A percentile compares a stretch with the other conserved stretches of the same genome.
phyloP scores from a whole-genome alignment of 2,329 filamentous ascomycete species.

The Lecanicillium sp. region DNA sequence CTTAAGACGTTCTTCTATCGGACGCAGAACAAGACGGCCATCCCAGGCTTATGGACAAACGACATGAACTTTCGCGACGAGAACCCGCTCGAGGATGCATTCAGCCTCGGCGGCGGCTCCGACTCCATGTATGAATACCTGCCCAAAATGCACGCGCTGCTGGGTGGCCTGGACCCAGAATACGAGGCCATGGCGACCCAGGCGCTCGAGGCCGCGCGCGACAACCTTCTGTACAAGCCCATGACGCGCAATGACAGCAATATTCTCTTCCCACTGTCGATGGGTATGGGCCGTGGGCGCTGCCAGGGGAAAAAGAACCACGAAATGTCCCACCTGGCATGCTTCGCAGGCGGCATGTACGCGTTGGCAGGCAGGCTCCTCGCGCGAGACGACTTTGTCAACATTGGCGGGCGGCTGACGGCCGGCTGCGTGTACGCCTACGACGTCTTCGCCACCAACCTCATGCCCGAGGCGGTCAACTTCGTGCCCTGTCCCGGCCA shows the following conservation, averaged over 20 bases:
- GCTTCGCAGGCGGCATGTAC: slow-evolving; percentile 65
- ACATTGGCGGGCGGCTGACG: slow-evolving; percentile 38
- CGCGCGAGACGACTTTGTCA: slow-evolving; percentile 35
- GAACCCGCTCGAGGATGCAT: slow-evolving; percentile 29
- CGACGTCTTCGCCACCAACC: slow-evolving; percentile 36
- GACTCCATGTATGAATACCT: slow-evolving; percentile 53
- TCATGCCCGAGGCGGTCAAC: slow-evolving; percentile 45
- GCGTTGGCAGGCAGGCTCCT: slow-evolving; percentile 59
- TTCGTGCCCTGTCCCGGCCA: slow-evolving; percentile 26
- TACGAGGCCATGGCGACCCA: slow-evolving; percentile 59
- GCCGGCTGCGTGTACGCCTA: slow-evolving; percentile 50
- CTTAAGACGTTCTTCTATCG: slow-evolving; percentile 61
- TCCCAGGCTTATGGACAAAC: slow-evolving; percentile 69
- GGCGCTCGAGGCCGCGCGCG: slow-evolving; percentile 53
- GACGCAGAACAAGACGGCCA: slow-evolving; percentile 56
- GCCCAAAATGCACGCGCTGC: slow-evolving; percentile 50
- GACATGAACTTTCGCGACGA: slow-evolving; percentile 53
- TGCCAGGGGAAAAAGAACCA: slow-evolving; percentile 20
- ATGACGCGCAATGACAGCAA: slow-evolving; percentile 52
- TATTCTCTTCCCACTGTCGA: slow-evolving; percentile 49
- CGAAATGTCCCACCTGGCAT: slow-evolving; percentile 53
- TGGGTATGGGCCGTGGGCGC: slow-evolving; percentile 27
- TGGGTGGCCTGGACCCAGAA: slow-evolving; percentile 55
- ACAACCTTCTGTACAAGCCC: slow-evolving; percentile 60
- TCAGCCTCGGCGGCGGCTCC: slow-evolving; percentile 36